Conservation (phyloP, 495 filamentous ascomycete species). For the Astrothelium subdiscretum region DNA sequence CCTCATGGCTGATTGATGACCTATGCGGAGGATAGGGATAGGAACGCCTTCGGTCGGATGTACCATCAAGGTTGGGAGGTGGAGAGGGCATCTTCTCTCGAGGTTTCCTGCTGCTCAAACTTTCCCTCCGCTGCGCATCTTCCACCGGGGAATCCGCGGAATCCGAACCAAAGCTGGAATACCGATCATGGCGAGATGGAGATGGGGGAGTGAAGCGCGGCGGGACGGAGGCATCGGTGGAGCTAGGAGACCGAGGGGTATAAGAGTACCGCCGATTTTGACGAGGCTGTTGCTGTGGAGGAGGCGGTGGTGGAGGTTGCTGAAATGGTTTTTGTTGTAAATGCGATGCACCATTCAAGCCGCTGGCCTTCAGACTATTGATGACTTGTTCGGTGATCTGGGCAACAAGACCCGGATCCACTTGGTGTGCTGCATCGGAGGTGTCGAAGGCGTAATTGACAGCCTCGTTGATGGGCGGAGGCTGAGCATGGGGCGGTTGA, state of each 20-base stretch:
- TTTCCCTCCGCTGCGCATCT: not conserved
- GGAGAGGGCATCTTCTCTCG: conserved; percentile 18
- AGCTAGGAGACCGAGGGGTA: conserved; percentile 8
- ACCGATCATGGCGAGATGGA: conserved; percentile 20
- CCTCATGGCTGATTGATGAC: conserved; percentile 22
- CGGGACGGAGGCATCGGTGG: conserved; percentile 19
- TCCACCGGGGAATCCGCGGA: conserved; percentile 14
- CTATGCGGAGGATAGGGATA: conserved; percentile 5
- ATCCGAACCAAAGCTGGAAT: conserved; percentile 19
- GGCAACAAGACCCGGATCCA: conserved; percentile 26
- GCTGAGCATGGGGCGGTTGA: conserved; percentile 9
- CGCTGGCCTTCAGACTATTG: conserved; percentile 14
- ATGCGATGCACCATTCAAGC: conserved; percentile 2
- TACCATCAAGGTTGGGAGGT: conserved; percentile 6
- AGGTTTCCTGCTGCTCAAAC: conserved; percentile 6
- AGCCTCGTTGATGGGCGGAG: conserved; percentile 28
- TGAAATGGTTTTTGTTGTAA: conserved; percentile 7
- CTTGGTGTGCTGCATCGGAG: conserved; percentile 20
- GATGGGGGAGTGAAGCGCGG: conserved; percentile 34
- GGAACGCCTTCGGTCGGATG: conserved; percentile 2
- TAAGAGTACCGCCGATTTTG: conserved; percentile 5
- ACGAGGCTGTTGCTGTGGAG: conserved; percentile 12
- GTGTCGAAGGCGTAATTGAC: conserved; percentile 29
- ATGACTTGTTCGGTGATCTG: conserved; percentile 30
- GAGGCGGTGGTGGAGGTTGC: conserved; percentile 13